Evolutionary conservation across 2,329 filamentous ascomycete genomes (phyloP).

Genomic region (Trichoderma lentiforme): DNA sequence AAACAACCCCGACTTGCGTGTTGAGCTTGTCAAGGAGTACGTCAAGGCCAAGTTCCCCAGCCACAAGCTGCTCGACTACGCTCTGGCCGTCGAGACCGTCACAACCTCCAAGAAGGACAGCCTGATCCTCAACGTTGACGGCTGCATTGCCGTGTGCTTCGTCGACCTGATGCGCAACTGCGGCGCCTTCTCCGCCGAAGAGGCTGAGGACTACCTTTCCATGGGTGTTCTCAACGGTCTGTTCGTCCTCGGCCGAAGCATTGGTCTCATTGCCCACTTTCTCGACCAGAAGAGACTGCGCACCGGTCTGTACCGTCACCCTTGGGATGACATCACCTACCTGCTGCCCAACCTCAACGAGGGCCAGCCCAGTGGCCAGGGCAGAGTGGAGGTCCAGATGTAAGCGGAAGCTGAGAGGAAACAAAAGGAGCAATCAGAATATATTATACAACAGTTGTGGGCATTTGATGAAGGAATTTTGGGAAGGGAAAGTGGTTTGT

Average conservation of each 20-base stretch:
- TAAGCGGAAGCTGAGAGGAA: conserved; percentile 37
- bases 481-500: conserved; percentile 33
- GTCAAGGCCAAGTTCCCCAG: conserved; percentile 95
- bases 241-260: conserved; percentile 94
- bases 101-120: conserved; percentile 99
- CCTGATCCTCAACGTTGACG: conserved; percentile 98
- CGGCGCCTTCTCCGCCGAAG: conserved; percentile 91
- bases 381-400: conserved; percentile 85
- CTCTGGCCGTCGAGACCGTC: conserved; percentile 93
- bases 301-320: conserved; percentile 97
- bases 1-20: conserved; percentile 99
- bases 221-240: conserved; percentile 99
- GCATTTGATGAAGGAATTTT: conserved; percentile 31
- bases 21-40: conserved; percentile 99
- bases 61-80: conserved; percentile 98
- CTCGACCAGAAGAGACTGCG: conserved; percentile 99
- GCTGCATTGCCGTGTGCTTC: conserved; percentile 97
- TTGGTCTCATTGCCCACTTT: conserved; percentile 99
- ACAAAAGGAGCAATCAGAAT: conserved; percentile 24
- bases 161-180: conserved; percentile 97
- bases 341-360: conserved; percentile 77
- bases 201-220: conserved; percentile 96
- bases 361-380: conserved; percentile 70
- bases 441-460: conserved; percentile 29
- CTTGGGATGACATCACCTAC: conserved; percentile 98